Evolutionary conservation across 2,329 filamentous ascomycete species (phyloP).

Genomic region (Verticillium zaregamsianum): DNA sequence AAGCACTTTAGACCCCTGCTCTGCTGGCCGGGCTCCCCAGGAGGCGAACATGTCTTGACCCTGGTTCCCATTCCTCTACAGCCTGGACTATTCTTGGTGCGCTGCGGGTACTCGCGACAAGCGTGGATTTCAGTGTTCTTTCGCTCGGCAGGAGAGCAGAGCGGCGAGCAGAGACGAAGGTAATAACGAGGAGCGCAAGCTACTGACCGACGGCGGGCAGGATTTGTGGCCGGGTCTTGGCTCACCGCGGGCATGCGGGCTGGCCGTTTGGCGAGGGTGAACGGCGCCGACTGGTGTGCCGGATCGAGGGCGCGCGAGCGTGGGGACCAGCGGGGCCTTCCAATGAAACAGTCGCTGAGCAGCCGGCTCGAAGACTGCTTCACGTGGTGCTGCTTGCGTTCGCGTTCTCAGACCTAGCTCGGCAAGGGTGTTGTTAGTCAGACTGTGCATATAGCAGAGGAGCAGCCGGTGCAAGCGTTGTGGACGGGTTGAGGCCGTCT

Average conservation of each 20-base stretch:
- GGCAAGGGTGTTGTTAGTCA: background rate
- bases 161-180: background rate
- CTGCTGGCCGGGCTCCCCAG: background rate
- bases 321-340: background rate
- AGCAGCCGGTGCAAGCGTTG: background rate
- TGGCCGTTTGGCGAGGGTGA: background rate
- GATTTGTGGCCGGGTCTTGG: background rate
- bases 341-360: background rate
- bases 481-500: background rate
- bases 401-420: background rate
- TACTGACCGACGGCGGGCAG: background rate
- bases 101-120: background rate
- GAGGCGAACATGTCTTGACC: background rate
- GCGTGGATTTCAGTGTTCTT: background rate
- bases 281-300: background rate
- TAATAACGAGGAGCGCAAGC: background rate
- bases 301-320: background rate
- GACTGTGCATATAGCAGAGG: background rate
- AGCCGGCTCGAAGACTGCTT: background rate
- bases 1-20: conserved; percentile 2
- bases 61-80: background rate
- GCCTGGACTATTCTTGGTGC: background rate
- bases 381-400: background rate
- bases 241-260: background rate
- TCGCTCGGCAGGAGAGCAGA: background rate